Base-by-base conservation (phyloP, 2,329 filamentous ascomycete genomes). In the Alternaria sp. region DNA sequence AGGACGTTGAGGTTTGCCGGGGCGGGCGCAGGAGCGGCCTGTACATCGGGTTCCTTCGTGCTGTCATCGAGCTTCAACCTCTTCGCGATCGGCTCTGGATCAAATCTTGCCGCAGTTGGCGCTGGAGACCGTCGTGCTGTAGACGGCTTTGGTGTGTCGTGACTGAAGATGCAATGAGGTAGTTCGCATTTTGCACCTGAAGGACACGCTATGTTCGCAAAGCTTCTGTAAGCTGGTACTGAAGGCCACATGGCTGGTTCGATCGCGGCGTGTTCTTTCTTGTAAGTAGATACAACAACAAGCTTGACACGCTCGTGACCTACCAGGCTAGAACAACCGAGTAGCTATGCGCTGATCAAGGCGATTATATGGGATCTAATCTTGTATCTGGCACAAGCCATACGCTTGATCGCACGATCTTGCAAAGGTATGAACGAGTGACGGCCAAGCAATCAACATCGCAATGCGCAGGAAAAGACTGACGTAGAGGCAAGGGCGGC, bases 141-240 rank as follows among this genome's bases (percentile, higher is more conserved):
- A 37, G 59, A 52, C 34, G 58, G 9, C 37, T 57, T 65, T 34
- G 53, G n/a, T 13, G 68, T 53, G 53, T 81, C 72, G 73, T 89
- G 86, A 11, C 77, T 79, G 74, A 88, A 89, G 21, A 88, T 82
- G 76, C 86, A 89, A 61, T 82, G 81, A 13, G 83, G 77, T 11
- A 88, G 75, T 29, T 73, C 68, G 73, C 86, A 89, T 17, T 62
- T 58, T 26, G 74, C 44, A 51, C 80, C 80, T 61, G 81, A 78
- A 8, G 86, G 86, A 71, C 86, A 89, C 28, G 77, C 14, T 36
- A 71, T 46, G 10, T 61, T 67, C 37, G 62, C 60, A 54, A 74
- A 75, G 48, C 61, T 62, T 31, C 66, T 70, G 59, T 65, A 71
- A 21, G 66, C 61, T 28, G 72, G 59, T 29, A 63, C 14, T 13